Base-by-base conservation (phyloP, 352 stramenopile species). In the Pilasporangium apinafurcum region DNA sequence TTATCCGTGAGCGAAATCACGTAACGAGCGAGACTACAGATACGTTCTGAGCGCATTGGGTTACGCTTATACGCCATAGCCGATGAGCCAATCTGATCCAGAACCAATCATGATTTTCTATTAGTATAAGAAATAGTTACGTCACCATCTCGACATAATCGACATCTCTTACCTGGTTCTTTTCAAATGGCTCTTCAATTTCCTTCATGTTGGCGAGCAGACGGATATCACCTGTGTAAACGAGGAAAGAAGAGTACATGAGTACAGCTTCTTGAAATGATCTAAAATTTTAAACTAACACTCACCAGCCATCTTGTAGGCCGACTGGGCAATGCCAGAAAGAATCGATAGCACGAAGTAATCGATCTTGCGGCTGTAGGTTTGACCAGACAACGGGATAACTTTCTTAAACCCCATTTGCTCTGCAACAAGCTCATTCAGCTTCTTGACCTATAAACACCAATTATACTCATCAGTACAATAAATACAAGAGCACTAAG, bases 21-120 rank as follows among this genome's bases (percentile, higher is more conserved):
- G 68, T 99, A 99, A 56, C 96, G 83, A 33, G 95, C 86, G 14
- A 99, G 65, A 60, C 91, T 98, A 67, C 96, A 99, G 40, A 98
- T 96, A 53, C 96, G 88, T 68, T 99, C 96, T 40, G 77, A 98
- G 35, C 96, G 88, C 96, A 99, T 99, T 37, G 96, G 96, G 78
- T 99, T 99, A 49, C 96, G 91, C 78, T 99, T 99, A 90, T 99
- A 99, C 0, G 96, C 96, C 96, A 99, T 99, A 37, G 96, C 96
- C 28, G 87, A 98, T 25, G 90, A 98, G 8, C 96, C 96, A 55
- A 99, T 98, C 65, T 82, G 37, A 16, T 39, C 7, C 4, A 7
- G 37, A 44, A 17, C 3, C n/a, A n/a, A n/a, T n/a, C n/a, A n/a
- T n/a, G n/a, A n/a, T n/a, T n/a, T n/a, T n/a, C n/a, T n/a, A n/a